Evolutionary conservation across 108 stramenopile genomes (phyloP), one percentile per base, ranked within the genome.

Genomic region (Pseudonitzschia delicatissima): DNA sequence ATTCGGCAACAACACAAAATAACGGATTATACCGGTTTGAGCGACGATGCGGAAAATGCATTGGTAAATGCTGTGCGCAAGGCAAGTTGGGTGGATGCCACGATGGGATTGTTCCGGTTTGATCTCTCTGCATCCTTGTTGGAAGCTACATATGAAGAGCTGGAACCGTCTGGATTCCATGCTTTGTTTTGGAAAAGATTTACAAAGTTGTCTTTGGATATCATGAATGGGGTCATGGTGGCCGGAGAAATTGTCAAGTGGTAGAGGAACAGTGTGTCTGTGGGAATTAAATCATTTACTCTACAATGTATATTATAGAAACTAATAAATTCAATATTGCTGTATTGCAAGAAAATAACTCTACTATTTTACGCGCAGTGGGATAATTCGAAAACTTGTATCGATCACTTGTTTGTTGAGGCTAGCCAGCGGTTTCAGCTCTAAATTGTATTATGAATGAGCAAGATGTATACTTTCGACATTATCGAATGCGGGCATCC

Each of bases 21-120:
- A 2, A 75, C 78, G 7, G 58, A 64, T 26, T 79, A 45, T 45
- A 63, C 47, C 39, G 48, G 57, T 4, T 42, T 39, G 26, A 45
- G 48, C 8, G 23, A 62, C 12, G 5, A 34, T 23, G 61, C 57
- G 11, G 69, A 48, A 31, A 66, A 72, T 69, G 72, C 52, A 20
- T 42, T 82, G 45, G 59, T 83, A 32, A 83, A 83, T 70, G 78
- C 82, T 17, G 73, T 83, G n/a, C 82, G 82, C 21, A 83, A 73
- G 45, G 82, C 75, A 2, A 72, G 77, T 65, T 83, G 82, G 82
- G 73, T 61, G 1, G 82, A 83, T 77, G 69, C 76, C 1, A 79
- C 76, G 31, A 57, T 77, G 52, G 82, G 82, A 17, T 17, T 79
- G 44, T 49, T 83, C 8, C 75, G 78, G 33, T 77, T 68, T 57